Base-by-base conservation (phyloP, 306 rosid genomes). In the Fagus crenata region DNA sequence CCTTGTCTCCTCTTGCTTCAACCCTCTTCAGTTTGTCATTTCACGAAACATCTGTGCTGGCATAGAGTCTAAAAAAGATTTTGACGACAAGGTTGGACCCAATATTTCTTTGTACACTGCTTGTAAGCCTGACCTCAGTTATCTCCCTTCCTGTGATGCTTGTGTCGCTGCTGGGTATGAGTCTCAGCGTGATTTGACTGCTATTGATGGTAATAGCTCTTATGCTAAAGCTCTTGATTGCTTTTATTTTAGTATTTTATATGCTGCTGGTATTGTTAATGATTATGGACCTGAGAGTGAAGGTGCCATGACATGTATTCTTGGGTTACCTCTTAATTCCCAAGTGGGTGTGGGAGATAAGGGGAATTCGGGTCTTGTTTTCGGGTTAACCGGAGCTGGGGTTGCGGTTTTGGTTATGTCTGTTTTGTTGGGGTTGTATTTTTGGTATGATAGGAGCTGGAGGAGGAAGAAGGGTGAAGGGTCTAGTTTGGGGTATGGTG, bases 231-330 rank as follows among this genome's bases (percentile, higher is more conserved):
- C 42, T 63, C 0, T 1, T 4, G 61, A 81, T 54, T 95, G 99
- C 64, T 95, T 87, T 74, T 84, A 87, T 78, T 88, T 75, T 17
- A 7, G 89, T 1, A 56, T 95, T 68, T 83, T 95, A n/a, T 95
- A 92, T 83, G 97, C 91, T 78, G 99, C 97, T 83, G 99, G 93
- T 12, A 76, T 95, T 56, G 92, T 90, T 15, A 95, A 95, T 71
- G 84, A 87, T 71, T 72, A 63, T 80, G 99, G 96, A n/a, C 97
- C 97, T 41, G 88, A 88, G 60, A 91, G 99, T 67, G 28, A 78
- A 53, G 84, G 93, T 59, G 97, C 87, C 43, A 70, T 85, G 17
- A 77, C 76, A 12, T 95, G 99, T 67, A 84, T 85, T 56, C 85
- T 95, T 18, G 85, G 88, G 28, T 2, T 95, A 36, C 51, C 89